These are phyloP conservation scores for Citrus sinensis DNA, from an alignment of 345 rosid species.

Conservation along the genomic window DVS_A1.0 CM039168.1:7666501-7667000, in stretches of 20 bases:
- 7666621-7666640: background rate
- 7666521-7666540: background rate
- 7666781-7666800: background rate
- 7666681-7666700: background rate
- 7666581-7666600: background rate
- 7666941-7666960: background rate
- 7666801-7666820: background rate
- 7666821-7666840: background rate
- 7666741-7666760: background rate
- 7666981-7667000: conserved; percentile 14
- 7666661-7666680: background rate
- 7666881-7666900: background rate
- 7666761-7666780: background rate
- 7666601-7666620: background rate
- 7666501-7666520: background rate
- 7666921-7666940: background rate
- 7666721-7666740: background rate
- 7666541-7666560: background rate
- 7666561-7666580: background rate
- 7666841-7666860: background rate
- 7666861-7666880: background rate
- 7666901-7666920: background rate
- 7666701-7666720: background rate
- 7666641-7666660: background rate
- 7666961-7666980: background rate